A percentile compares a stretch with the other conserved stretches of the same genome.
phyloP scores from a whole-genome alignment of 2,329 filamentous ascomycete species.

The Trichoderma gracile region DNA sequence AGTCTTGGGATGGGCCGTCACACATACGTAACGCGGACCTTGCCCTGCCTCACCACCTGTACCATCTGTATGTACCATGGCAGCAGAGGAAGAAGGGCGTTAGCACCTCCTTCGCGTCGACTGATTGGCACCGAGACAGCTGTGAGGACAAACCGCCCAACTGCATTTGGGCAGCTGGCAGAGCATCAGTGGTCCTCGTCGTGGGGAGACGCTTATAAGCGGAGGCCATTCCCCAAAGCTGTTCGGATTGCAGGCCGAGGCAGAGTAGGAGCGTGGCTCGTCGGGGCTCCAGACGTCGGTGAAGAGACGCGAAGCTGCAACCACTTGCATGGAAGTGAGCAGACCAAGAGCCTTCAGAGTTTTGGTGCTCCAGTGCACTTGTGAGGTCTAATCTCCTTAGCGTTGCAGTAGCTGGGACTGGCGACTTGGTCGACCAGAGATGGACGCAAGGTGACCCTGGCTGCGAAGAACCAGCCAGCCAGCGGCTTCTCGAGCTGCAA shows the following conservation, averaged over 20 bases:
- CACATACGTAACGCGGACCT: conserved; percentile 21
- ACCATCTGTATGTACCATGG: not conserved
- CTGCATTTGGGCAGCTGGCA: conserved; percentile 3
- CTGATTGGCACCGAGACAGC: conserved; percentile 1
- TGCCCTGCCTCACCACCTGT: not conserved
- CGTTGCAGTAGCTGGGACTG: conserved; percentile 20
- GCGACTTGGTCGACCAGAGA: conserved; percentile 9
- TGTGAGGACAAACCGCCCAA: not conserved
- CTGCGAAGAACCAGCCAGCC: conserved; percentile 7
- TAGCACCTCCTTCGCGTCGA: not conserved
- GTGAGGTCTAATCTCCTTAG: conserved; percentile 21
- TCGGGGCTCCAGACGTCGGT: conserved; percentile 21
- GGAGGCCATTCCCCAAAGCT: conserved; percentile 12
- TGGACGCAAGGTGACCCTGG: conserved; percentile 20
- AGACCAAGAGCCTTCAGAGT: conserved; percentile 20
- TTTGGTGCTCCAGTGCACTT: conserved; percentile 14
- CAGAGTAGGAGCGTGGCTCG: not conserved
- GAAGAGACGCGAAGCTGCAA: conserved; percentile 23
- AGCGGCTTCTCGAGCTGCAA: conserved; percentile 17
- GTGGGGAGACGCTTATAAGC: not conserved
- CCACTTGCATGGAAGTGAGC: conserved; percentile 23
- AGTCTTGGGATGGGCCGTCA: conserved; percentile 14
- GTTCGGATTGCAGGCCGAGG: conserved; percentile 8
- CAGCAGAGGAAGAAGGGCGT: not conserved
- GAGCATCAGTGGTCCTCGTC: not conserved